Conservation (phyloP, 2,329 filamentous ascomycete genomes). For the Botrytis aclada region DNA sequence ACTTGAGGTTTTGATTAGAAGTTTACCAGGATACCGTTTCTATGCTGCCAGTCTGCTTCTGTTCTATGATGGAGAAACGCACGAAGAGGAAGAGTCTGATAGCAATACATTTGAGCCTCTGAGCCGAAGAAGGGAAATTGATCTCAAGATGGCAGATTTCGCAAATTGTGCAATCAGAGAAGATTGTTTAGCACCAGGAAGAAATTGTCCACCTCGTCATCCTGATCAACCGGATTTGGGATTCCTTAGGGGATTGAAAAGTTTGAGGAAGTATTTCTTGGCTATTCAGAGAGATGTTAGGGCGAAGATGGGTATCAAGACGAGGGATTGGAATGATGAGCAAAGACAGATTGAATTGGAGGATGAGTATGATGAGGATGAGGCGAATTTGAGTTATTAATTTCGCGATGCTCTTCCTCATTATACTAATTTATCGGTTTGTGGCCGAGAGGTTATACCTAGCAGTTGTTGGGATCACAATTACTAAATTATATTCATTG, state of each 20-base stretch:
- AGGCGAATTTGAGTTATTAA: constrained; percentile 18
- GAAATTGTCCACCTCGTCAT: constrained; percentile 75
- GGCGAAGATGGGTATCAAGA: constrained; percentile 34
- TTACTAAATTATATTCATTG: background rate
- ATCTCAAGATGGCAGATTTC: constrained; percentile 98
- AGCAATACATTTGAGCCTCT: constrained; percentile 42
- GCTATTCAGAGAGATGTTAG: constrained; percentile 77
- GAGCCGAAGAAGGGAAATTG: constrained; percentile 55
- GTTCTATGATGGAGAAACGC: constrained; percentile 85
- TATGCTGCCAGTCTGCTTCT: constrained; percentile 94
- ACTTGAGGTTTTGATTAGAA: constrained; percentile 78
- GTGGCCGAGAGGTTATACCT: background rate
- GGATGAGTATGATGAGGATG: constrained; percentile 15
- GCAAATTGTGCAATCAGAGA: constrained; percentile 94
- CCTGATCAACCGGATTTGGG: constrained; percentile 80
- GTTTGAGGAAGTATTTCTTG: constrained; percentile 78
- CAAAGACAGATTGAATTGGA: constrained; percentile 6
- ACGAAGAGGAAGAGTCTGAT: constrained; percentile 48
- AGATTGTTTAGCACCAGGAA: constrained; percentile 57
- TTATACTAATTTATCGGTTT: background rate
- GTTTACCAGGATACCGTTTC: constrained; percentile 82
- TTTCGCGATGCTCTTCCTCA: background rate
- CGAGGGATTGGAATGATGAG: constrained; percentile 11
- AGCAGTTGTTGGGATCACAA: background rate
- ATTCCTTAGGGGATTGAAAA: constrained; percentile 80